Percentiles rank a stretch among this genome's conserved stretches.
These are phyloP conservation scores for Cryptosporidium sp. DNA, from an alignment of 169 alveolate species.

Conservation along the genomic window DNA sequence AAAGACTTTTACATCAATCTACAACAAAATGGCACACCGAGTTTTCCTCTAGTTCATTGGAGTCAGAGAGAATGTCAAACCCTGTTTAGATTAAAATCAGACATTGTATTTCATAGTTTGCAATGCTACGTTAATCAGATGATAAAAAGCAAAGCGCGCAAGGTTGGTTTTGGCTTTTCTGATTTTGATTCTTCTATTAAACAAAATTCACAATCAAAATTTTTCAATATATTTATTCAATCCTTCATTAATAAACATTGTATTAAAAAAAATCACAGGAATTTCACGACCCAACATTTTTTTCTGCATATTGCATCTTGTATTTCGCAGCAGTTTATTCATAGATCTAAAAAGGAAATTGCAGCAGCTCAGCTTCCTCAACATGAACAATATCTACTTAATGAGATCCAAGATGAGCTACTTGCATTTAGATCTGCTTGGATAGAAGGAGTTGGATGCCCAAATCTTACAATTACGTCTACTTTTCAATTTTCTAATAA, in stretches of 20 bases:
- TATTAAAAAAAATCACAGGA: slow-evolving; percentile 34
- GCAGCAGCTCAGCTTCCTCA: slow-evolving; percentile 65
- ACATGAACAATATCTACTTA: slow-evolving; percentile 68
- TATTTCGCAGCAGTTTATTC: slow-evolving; percentile 66
- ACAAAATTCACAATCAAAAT: slow-evolving; percentile 43
- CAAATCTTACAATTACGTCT: slow-evolving; percentile 59
- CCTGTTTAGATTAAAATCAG: slow-evolving; percentile 52
- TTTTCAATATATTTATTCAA: slow-evolving; percentile 33
- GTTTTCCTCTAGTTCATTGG: slow-evolving; percentile 53
- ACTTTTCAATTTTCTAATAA: slow-evolving; percentile 51
- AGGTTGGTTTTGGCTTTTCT: slow-evolving; percentile 67
- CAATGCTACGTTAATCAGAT: slow-evolving; percentile 45
- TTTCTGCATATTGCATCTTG: slow-evolving; percentile 55
- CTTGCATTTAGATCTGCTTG: slow-evolving; percentile 66
- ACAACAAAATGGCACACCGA: slow-evolving; percentile 37
- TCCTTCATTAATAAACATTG: slow-evolving; percentile 42
- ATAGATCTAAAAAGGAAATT: slow-evolving; percentile 62
- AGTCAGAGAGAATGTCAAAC: slow-evolving; percentile 46
- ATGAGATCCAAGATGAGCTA: slow-evolving; percentile 61
- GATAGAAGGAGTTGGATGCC: slow-evolving; percentile 76
- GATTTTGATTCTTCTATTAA: slow-evolving; percentile 22
- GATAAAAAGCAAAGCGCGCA: slow-evolving; percentile 21
- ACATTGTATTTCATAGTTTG: slow-evolving; percentile 60
- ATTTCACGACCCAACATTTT: slow-evolving; percentile 70
- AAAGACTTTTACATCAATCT: slow-evolving; percentile 40